These are phyloP conservation scores for Lolium multiflorum DNA, from an alignment of 176 grass and related monocot genomes.

Conservation along the genomic window DNA sequence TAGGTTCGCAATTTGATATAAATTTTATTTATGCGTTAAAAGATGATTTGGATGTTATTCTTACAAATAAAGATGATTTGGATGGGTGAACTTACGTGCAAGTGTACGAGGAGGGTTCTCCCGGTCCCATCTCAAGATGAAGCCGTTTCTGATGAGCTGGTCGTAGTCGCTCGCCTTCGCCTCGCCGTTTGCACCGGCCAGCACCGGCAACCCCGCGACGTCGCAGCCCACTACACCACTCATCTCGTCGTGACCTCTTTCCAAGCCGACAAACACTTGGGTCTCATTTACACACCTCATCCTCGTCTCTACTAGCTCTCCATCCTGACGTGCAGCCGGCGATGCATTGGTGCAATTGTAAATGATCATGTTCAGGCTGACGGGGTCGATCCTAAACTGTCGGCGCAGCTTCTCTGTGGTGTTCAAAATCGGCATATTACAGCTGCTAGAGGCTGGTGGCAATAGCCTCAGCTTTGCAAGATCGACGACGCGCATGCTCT, in stretches of 20 bases:
- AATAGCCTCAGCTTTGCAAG: fast-evolving
- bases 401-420: background rate
- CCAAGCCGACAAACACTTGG: background rate
- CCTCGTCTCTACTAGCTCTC: background rate
- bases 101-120: background rate
- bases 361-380: no score
- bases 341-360: no score
- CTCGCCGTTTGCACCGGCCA: background rate
- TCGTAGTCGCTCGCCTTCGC: background rate
- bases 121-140: slow-evolving; percentile 38
- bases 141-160: slow-evolving; percentile 31
- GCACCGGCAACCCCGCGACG: background rate
- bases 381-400: background rate
- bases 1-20: no score
- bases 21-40: background rate
- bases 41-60: background rate
- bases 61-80: background rate
- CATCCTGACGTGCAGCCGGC: no score
- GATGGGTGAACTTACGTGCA: background rate
- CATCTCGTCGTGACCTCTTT: background rate
- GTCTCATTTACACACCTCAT: background rate
- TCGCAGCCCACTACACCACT: background rate
- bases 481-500: background rate
- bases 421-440: background rate
- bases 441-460: background rate